Conservation (phyloP, 257 asterid species). For the Plectranthus barbatus region DNA sequence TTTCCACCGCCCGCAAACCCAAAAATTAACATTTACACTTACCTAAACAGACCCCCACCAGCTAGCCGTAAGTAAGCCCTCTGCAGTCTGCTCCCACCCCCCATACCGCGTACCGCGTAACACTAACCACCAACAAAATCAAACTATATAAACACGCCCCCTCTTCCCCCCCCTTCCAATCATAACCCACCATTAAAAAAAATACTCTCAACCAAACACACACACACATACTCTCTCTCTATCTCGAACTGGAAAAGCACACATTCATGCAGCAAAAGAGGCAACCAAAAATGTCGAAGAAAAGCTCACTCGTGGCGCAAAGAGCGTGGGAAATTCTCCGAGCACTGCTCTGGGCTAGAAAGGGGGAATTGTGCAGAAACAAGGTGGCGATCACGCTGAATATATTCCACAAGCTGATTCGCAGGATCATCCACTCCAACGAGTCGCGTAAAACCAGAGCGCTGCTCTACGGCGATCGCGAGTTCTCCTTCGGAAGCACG, state of each 20-base stretch:
- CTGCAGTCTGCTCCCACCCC: neutral
- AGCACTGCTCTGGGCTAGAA: conserved; percentile 52
- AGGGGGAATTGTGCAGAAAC: conserved; percentile 38
- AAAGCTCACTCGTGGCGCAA: conserved; percentile 18
- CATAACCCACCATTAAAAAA: no score
- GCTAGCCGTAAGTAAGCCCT: neutral
- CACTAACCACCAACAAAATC: neutral
- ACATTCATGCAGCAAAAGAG: conserved; percentile 6
- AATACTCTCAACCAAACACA: no score
- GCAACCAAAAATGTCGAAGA: conserved; percentile 32
- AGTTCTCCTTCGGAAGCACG: conserved; percentile 61
- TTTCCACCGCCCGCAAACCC: conserved; percentile 23
- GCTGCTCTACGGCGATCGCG: conserved; percentile 55
- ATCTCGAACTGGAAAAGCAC: neutral
- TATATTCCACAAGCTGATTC: conserved; percentile 23
- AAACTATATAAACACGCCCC: no score
- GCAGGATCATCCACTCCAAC: conserved; percentile 23
- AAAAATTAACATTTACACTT: neutral
- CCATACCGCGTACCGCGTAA: conserved; percentile 51
- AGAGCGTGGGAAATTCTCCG: conserved; percentile 53
- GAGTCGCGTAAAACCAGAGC: conserved; percentile 2
- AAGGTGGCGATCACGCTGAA: conserved; percentile 24
- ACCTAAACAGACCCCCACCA: neutral
- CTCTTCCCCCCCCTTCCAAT: no score
- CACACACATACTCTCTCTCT: neutral